Conservation (phyloP, 805 yeast genomes). For the Maudiozyma pseudohumilis region DNA sequence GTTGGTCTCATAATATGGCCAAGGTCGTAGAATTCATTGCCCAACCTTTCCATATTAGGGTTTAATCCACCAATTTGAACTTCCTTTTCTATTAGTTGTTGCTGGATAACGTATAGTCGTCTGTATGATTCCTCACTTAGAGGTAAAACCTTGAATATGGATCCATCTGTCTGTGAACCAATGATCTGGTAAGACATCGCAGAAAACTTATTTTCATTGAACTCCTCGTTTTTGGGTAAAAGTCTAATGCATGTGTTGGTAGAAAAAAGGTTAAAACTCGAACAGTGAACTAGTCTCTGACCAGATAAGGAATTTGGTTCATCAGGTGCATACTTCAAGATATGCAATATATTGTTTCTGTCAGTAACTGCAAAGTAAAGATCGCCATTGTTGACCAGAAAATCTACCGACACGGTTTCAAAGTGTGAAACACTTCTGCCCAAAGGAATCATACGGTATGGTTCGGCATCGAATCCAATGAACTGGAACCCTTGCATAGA, state of each 20-base stretch:
- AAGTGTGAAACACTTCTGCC: slow-evolving; percentile 63
- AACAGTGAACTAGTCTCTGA: slow-evolving; percentile 55
- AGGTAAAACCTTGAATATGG: slow-evolving; percentile 64
- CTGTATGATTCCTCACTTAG: slow-evolving; percentile 67
- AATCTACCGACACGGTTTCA: slow-evolving; percentile 52
- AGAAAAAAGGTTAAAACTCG: slow-evolving; percentile 62
- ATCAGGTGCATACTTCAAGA: slow-evolving; percentile 85
- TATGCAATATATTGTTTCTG: slow-evolving; percentile 51
- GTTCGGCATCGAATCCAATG: slow-evolving; percentile 90
- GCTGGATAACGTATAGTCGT: slow-evolving; percentile 75
- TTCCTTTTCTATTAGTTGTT: slow-evolving; percentile 74
- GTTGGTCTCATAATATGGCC: slow-evolving; percentile 48
- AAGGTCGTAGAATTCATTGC: slow-evolving; percentile 27
- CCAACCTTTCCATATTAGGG: slow-evolving; percentile 54
- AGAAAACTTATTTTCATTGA: slow-evolving; percentile 7
- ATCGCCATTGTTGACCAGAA: slow-evolving; percentile 61
- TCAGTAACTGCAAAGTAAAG: slow-evolving; percentile 62
- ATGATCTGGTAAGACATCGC: slow-evolving; percentile 43
- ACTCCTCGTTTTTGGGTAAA: slow-evolving; percentile 31
- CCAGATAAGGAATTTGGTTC: slow-evolving; percentile 79
- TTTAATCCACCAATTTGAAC: slow-evolving; percentile 69
- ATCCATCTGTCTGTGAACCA: slow-evolving; percentile 74
- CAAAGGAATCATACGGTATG: slow-evolving; percentile 70
- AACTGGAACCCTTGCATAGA: slow-evolving; percentile 60
- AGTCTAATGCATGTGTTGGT: slow-evolving; percentile 45